These are phyloP conservation scores for Fusarium phyllophilum DNA, from an alignment of 2,329 filamentous ascomycete genomes.

Conservation along the genomic window DNA sequence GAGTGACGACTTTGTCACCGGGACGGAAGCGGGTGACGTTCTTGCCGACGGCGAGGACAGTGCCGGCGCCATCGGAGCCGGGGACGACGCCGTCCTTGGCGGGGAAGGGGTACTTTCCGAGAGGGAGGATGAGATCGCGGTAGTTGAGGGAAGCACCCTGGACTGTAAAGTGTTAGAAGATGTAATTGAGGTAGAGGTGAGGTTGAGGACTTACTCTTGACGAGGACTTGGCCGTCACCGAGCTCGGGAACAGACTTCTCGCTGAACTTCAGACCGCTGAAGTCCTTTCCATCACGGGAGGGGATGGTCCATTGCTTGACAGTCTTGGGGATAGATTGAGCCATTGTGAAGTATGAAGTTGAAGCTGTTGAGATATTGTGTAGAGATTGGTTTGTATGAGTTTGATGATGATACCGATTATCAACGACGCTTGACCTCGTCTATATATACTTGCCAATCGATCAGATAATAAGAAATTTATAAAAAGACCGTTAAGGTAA, in stretches of 20 bases:
- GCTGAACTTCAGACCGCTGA: slow-evolving; percentile 68
- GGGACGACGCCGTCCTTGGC: slow-evolving; percentile 57
- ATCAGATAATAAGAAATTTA: background rate
- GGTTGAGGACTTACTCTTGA: slow-evolving; percentile 59
- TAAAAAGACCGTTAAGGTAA: background rate
- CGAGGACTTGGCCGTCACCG: slow-evolving; percentile 77
- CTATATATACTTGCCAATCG: slow-evolving; percentile 7
- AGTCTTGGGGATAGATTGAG: slow-evolving; percentile 50
- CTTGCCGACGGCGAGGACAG: slow-evolving; percentile 61
- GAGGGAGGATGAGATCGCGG: slow-evolving; percentile 62
- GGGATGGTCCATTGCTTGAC: slow-evolving; percentile 68
- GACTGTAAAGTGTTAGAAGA: slow-evolving; percentile 47
- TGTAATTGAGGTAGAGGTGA: background rate
- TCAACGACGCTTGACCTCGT: background rate
- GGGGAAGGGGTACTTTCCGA: slow-evolving; percentile 59
- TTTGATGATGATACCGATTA: background rate
- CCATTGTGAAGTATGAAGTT: slow-evolving; percentile 30
- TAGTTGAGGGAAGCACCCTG: slow-evolving; percentile 64
- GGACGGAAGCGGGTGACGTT: slow-evolving; percentile 59
- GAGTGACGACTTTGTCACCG: slow-evolving; percentile 66
- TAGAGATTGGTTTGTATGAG: background rate
- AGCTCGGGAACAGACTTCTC: slow-evolving; percentile 67
- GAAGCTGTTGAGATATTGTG: background rate
- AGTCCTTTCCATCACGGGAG: slow-evolving; percentile 53
- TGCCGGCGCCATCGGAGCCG: slow-evolving; percentile 64